A percentile compares a stretch with the other conserved stretches of the same genome.
These are phyloP conservation scores for Anthracocystis setariae DNA, from an alignment of 1,284 basidiomycete genomes.

Conservation along the genomic window DNA sequence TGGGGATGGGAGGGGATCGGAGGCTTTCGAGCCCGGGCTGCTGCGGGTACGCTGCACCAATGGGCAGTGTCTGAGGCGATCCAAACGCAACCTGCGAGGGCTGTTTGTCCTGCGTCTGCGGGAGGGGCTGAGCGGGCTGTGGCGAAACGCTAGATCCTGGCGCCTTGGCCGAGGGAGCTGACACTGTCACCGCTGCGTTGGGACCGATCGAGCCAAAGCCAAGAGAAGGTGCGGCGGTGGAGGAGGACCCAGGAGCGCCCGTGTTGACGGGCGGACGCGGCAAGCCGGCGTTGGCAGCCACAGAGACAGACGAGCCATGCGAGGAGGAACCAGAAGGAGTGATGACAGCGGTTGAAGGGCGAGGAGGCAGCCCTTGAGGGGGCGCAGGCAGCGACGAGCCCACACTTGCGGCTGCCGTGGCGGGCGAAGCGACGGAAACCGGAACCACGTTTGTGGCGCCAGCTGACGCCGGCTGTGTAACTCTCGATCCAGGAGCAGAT, in stretches of 20 bases:
- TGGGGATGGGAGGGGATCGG: constrained; percentile 50
- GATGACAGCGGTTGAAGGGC: constrained; percentile 48
- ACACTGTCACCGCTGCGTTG: constrained; percentile 12
- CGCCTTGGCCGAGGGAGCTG: constrained; percentile 19
- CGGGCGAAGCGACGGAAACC: constrained; percentile 10
- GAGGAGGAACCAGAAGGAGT: constrained; percentile 33
- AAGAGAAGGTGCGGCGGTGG: constrained; percentile 17
- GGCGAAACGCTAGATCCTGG: constrained; percentile 36
- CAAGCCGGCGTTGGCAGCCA: constrained; percentile 46
- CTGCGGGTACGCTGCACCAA: constrained; percentile 25
- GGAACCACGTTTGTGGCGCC: constrained; percentile 6
- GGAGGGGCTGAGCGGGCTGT: constrained; percentile 28
- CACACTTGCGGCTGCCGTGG: constrained; percentile 4
- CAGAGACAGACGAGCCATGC: constrained; percentile 40
- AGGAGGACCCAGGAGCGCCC: constrained; percentile 9
- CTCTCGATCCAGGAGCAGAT: constrained; percentile 14
- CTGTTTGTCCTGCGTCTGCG: constrained; percentile 29
- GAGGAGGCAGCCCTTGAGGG: constrained; percentile 56
- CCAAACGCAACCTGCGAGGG: constrained; percentile 9
- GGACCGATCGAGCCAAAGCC: constrained; percentile 48
- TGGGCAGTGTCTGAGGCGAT: constrained; percentile 14
- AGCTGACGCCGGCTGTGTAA: constrained; percentile 2
- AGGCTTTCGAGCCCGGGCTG: constrained; percentile 43
- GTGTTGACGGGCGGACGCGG: constrained; percentile 47
- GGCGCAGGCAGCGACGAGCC: constrained; percentile 52